Conservation (phyloP, 208 protist species). For the Acanthamoeba royreba region DNA sequence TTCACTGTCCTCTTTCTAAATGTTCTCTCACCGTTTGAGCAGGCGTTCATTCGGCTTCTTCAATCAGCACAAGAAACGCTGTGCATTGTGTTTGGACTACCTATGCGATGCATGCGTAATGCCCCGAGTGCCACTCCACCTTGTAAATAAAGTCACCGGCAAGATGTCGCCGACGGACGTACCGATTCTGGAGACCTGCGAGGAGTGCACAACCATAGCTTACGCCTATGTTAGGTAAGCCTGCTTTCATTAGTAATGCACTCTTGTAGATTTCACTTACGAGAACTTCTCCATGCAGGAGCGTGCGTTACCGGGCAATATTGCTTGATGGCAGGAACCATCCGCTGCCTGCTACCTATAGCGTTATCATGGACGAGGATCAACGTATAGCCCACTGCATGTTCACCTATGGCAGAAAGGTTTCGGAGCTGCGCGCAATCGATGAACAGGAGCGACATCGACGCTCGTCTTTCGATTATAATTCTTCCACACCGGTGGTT, state of each 20-base stretch:
- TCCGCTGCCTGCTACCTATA: neutral
- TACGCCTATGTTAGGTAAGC: neutral
- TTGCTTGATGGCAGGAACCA: neutral
- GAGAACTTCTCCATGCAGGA: neutral
- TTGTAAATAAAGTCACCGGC: neutral
- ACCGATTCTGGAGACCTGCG: neutral
- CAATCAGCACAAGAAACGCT: neutral
- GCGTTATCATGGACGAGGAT: neutral
- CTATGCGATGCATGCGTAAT: conserved; percentile 19
- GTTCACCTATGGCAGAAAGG: neutral
- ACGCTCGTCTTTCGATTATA: neutral
- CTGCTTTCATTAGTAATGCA: neutral
- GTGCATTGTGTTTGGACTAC: neutral
- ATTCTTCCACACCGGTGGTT: neutral
- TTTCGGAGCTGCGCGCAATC: neutral
- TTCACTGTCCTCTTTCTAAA: neutral
- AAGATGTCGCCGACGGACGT: neutral
- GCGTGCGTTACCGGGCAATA: neutral
- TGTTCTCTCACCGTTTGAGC: neutral
- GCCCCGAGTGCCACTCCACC: conserved; percentile 8
- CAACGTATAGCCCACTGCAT: conserved; percentile 1
- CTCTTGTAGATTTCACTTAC: neutral
- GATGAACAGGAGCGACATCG: neutral
- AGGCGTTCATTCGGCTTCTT: conserved; percentile 14
- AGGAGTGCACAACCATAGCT: conserved; percentile 1